Conservation (phyloP, 1,139 yeast genomes). For the Saccharomyces pastorianus region DNA sequence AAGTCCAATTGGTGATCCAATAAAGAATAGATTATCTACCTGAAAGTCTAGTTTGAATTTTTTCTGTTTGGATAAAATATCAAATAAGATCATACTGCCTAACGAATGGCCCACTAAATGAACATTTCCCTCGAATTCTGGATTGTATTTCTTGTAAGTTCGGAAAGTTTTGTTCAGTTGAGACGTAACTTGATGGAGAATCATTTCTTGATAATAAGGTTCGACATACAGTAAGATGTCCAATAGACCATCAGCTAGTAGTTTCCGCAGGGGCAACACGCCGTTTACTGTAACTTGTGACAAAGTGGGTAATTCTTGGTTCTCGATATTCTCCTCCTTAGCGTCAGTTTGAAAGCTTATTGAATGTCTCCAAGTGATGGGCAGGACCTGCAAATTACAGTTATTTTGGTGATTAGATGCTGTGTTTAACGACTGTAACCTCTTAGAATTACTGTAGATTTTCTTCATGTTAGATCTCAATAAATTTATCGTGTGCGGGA, state of each 20-base stretch:
- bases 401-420: conserved; percentile 34
- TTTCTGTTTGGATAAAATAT: conserved; percentile 58
- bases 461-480: conserved; percentile 57
- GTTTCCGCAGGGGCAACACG: conserved; percentile 63
- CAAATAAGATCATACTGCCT: conserved; percentile 81
- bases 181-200: conserved; percentile 54
- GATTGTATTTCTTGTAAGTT: conserved; percentile 54
- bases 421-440: conserved; percentile 33
- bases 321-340: conserved; percentile 21
- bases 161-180: conserved; percentile 67
- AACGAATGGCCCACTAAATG: conserved; percentile 85
- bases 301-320: conserved; percentile 47
- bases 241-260: conserved; percentile 78
- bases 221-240: conserved; percentile 84
- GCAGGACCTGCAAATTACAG: conserved; percentile 65
- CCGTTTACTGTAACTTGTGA: conserved; percentile 75
- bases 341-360: conserved; percentile 51
- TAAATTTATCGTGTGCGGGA: conserved; percentile 75
- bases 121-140: conserved; percentile 68
- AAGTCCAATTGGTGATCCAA: conserved; percentile 88
- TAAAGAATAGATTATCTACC: conserved; percentile 66
- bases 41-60: conserved; percentile 49
- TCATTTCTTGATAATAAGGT: conserved; percentile 58
- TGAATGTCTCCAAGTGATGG: conserved; percentile 70
- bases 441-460: conserved; percentile 43